Base-by-base conservation (phyloP, 495 filamentous ascomycete genomes). In the Clavariopsis aquatica region DNA sequence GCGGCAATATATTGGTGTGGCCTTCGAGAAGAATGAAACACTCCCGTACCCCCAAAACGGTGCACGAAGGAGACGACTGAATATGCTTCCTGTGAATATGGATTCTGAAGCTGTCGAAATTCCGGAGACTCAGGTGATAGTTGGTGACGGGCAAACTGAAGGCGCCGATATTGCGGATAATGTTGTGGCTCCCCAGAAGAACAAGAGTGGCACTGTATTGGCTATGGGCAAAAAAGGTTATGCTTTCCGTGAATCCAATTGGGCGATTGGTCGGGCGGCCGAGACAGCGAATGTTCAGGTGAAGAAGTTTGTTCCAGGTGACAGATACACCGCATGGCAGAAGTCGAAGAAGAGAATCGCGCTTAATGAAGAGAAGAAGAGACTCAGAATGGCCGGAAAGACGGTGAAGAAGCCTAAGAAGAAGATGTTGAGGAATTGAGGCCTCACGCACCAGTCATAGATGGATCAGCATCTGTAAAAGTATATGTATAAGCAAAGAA, bases 1-100 rank as follows among this genome's bases (percentile, higher is more conserved):
- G 49, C 84, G 92, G 49, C 87, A 92, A 73, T 98, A 89, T 77
- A 99, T 99, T 73, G 94, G 94, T 49, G 85, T 99, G 52, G 88
- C 87, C 17, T 90, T 96, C 76, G 82, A 90, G 72, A 88, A 89
- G 71, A 79, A 87, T 0, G 81, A 89, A 65, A 78, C 65, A 20
- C 84, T 98, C 23, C 95, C 94, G 1, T 84, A 87, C 66, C 90
- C 91, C 0, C 74, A 73, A 43, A 87, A 92, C 69, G 85, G 86
- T 12, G 80, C 81, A 52, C 77, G 89, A 28, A 81, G 85, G 59
- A 82, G 94, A 64, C 83, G 84, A 61, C 80, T 98, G 68, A 87
- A 87, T 59, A 83, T 92, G 77, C 78, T 85, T 12, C 81, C 85
- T 52, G 75, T 79, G 49, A 54, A 31, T 24, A 41, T 13, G 34